phyloP scores from a whole-genome alignment of 495 filamentous ascomycete species.

The Alectoria sarmentosa region DNA sequence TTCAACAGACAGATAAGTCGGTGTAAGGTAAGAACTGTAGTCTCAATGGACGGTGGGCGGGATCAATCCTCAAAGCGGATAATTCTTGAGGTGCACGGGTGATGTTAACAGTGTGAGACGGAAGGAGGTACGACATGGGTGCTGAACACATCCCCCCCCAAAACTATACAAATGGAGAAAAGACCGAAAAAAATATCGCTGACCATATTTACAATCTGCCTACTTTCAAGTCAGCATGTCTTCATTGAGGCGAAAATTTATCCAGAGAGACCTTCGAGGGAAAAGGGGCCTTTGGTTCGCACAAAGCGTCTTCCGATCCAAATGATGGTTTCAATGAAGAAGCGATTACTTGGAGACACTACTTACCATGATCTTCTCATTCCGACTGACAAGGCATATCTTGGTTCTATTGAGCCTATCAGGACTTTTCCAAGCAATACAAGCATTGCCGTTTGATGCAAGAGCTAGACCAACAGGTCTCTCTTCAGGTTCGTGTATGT shows the following conservation, averaged over 20 bases:
- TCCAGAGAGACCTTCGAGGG: neutral
- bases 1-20: neutral
- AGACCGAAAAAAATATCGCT: neutral
- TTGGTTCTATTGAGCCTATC: neutral
- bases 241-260: neutral
- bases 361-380: slow-evolving; percentile 20
- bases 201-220: neutral
- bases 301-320: neutral
- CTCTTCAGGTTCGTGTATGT: neutral
- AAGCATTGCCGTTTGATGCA: slow-evolving; percentile 23
- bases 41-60: neutral
- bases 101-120: neutral
- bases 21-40: neutral
- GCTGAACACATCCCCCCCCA: too few species aligned
- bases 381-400: slow-evolving; percentile 17
- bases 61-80: neutral
- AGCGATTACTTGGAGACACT: neutral
- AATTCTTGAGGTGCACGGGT: neutral
- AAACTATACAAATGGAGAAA: neutral
- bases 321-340: neutral
- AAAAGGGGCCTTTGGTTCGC: neutral
- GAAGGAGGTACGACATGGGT: neutral
- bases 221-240: neutral
- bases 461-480: slow-evolving; percentile 22
- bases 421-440: slow-evolving; percentile 21